These are phyloP conservation scores for Podila horticola DNA, from an alignment of 192 early-diverging fungal genomes.

Conservation along the genomic window DNA sequence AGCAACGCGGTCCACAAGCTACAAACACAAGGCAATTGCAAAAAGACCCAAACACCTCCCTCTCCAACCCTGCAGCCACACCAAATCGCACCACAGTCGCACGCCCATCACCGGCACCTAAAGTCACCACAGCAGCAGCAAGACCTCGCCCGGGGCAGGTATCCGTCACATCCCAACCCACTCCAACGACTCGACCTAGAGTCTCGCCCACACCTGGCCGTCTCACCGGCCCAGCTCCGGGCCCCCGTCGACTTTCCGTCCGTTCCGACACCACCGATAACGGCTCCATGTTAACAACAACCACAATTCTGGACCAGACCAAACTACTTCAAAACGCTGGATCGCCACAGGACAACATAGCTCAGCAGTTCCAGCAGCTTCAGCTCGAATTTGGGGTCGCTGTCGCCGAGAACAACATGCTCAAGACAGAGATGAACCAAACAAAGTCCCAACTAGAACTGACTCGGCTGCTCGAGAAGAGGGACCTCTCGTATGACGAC, in stretches of 20 bases:
- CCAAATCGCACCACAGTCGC: not conserved
- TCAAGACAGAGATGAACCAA: slow-evolving; percentile 77
- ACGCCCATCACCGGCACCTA: not conserved
- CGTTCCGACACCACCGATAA: slow-evolving; percentile 27
- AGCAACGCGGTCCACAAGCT: slow-evolving; percentile 15
- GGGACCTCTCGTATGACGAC: slow-evolving; percentile 48
- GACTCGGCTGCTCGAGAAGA: slow-evolving; percentile 55
- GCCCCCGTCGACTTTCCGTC: slow-evolving; percentile 24
- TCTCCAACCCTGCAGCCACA: not conserved
- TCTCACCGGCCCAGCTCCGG: slow-evolving; percentile 11
- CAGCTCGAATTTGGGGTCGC: slow-evolving; percentile 74
- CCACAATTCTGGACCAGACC: slow-evolving; percentile 28
- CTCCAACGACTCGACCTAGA: slow-evolving; percentile 11
- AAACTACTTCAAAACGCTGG: slow-evolving; percentile 37
- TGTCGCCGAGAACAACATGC: slow-evolving; percentile 77
- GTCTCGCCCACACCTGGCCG: slow-evolving; percentile 34
- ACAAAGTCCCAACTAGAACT: slow-evolving; percentile 65
- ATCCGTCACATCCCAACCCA: not conserved
- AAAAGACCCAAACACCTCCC: too few relatives aligned
- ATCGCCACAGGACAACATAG: slow-evolving; percentile 19
- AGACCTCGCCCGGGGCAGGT: not conserved
- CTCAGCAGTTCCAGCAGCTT: slow-evolving; percentile 62
- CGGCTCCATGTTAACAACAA: not conserved
- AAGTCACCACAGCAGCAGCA: not conserved
- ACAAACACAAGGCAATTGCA: slow-evolving; percentile 1